Base-by-base conservation (phyloP, 2,329 filamentous ascomycete species). In the Aspergillus pseudotamarii region DNA sequence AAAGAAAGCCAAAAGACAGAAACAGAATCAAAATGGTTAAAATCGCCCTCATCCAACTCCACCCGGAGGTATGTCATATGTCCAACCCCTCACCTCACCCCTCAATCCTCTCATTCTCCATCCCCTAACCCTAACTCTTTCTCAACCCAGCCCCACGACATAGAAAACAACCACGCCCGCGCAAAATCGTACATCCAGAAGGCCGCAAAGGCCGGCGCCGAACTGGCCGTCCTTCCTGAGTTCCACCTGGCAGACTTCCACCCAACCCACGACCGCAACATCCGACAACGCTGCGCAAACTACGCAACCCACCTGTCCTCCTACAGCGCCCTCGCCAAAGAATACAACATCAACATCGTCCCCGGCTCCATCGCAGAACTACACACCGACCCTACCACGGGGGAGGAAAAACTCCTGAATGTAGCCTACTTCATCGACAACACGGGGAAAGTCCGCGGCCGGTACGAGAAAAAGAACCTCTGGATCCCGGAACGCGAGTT, bases 401-500 rank as follows among this genome's bases (percentile, higher is more conserved):
- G 21, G 4, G 21, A 26, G 2, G 34, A 57, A 14, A 36, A n/a
- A n/a, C 36, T 57, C 3, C n/a, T 57, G 0, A 57, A 57, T 21
- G 54, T 41, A 5, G 16, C 54, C 4, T 57, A 57, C 68, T 88
- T 88, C 70, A 87, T 88, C 66, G 80, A 81, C 21, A 76, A 81
- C 12, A 74, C 78, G 0, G 85, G 85, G 9, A 75, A 79, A 12
- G 79, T 88, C 4, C 69, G 81, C 0, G 84, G 84, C 12, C 83
- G 81, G 46, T 88, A 88, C 67, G 78, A 84, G 32, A 88, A 88
- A 76, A 87, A 88, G 76, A 92, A 92, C 72, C 83, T 92, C n/a
- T 92, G 90, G 79, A 88, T 91, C 70, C 84, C 89, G 0, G 89
- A 92, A 73, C 85, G 89, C 0, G 81, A 80, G 0, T 84, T 89